phyloP scores from a whole-genome alignment of 768 basidiomycete species.

The Neoboletus brunneissimus region DNA sequence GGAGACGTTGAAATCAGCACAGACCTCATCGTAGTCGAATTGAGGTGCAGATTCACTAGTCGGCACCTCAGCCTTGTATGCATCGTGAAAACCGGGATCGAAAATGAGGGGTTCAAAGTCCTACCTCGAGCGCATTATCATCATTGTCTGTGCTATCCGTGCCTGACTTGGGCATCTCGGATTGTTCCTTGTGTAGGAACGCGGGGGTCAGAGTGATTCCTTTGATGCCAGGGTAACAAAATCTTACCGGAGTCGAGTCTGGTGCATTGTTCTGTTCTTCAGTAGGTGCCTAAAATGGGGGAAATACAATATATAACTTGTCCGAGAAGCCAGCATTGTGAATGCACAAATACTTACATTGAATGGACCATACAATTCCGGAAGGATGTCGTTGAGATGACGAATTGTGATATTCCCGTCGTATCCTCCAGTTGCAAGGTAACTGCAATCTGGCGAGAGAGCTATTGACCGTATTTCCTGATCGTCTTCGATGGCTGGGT shows the following conservation, averaged over 20 bases:
- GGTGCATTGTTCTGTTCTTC: no score
- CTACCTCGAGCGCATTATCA: background rate
- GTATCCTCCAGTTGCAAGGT: background rate
- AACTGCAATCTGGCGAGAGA: background rate
- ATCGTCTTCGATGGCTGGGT: background rate
- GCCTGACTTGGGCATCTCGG: background rate
- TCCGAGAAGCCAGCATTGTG: background rate
- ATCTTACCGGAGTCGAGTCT: background rate
- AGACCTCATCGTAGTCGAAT: background rate
- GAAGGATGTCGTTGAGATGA: background rate
- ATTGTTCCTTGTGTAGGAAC: background rate
- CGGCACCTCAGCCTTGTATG: background rate
- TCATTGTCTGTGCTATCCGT: background rate
- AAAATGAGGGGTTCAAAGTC: background rate
- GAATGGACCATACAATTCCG: slow-evolving; percentile 1
- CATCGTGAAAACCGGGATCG: no score
- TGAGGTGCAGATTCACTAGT: background rate
- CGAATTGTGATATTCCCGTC: background rate
- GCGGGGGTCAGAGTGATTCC: background rate
- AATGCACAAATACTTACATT: background rate
- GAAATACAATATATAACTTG: background rate
- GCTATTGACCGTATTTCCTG: background rate
- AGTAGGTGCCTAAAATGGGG: background rate
- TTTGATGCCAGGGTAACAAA: background rate
- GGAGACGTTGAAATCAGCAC: background rate